Percentiles rank a stretch among this genome's conserved stretches.
Evolutionary conservation across 768 basidiomycete species (phyloP).

Genomic region (Lactifluus echinatus): DNA sequence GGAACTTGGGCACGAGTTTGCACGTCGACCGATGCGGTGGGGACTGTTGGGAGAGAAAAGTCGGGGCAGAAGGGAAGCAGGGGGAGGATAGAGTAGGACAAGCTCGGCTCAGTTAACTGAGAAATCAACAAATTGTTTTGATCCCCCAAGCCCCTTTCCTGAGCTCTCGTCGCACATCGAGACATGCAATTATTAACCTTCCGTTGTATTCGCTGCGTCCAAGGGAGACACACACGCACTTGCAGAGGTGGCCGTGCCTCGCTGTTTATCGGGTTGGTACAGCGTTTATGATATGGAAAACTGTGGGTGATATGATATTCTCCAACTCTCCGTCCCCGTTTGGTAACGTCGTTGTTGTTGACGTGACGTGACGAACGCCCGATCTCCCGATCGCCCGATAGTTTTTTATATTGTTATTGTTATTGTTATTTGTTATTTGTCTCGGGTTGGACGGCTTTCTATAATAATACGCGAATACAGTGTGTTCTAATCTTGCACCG

Average conservation of each 20-base stretch:
- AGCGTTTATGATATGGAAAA: no score
- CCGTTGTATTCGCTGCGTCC: background rate
- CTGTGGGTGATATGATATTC: no score
- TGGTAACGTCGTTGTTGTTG: no score
- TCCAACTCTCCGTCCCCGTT: no score
- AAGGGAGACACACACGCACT: no score
- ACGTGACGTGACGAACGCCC: background rate
- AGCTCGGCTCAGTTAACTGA: background rate
- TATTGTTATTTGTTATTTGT: no score
- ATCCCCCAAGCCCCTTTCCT: background rate
- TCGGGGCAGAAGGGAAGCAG: background rate
- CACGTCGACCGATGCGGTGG: background rate
- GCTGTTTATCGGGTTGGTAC: no score
- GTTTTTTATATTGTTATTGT: no score
- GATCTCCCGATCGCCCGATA: background rate
- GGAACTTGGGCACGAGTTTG: background rate
- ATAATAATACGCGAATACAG: conserved; percentile 9
- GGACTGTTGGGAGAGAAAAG: background rate
- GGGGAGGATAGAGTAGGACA: background rate
- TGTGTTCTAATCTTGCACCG: no score
- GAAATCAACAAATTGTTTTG: background rate
- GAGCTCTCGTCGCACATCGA: conserved; percentile 4
- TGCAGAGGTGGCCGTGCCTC: no score
- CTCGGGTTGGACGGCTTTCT: no score
- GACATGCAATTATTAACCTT: background rate